Conservation (phyloP, 2,329 filamentous ascomycete genomes). For the Apiospora pterosperma region DNA sequence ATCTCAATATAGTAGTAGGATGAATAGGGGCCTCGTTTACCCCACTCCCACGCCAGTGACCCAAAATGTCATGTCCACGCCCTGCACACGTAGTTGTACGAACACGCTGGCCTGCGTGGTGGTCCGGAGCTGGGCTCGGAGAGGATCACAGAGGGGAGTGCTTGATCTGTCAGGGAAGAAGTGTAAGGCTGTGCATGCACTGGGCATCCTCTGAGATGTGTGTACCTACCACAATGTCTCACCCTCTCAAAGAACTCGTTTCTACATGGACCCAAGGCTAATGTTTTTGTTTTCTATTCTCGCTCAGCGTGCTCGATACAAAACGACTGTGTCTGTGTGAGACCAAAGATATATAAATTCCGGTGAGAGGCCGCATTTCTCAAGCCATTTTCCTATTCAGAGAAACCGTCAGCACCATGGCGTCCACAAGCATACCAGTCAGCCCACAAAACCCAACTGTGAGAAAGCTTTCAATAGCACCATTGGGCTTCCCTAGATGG, state of each 20-base stretch:
- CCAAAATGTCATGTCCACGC: too few relatives aligned
- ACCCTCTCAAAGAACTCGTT: not conserved
- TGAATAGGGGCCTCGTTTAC: too few relatives aligned
- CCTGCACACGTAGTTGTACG: too few relatives aligned
- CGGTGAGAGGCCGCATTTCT: not conserved
- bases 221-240: not conserved
- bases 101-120: too few relatives aligned
- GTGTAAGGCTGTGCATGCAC: not conserved
- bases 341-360: not conserved
- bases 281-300: not conserved
- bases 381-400: not conserved
- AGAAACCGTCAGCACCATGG: not conserved
- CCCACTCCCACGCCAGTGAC: too few relatives aligned
- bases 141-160: too few relatives aligned
- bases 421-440: not conserved
- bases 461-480: not conserved
- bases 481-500: not conserved
- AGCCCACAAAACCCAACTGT: not conserved
- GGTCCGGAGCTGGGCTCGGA: too few relatives aligned
- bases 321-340: not conserved
- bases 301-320: not conserved
- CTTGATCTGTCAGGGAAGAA: not conserved
- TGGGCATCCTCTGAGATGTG: too few relatives aligned
- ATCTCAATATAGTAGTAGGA: too few relatives aligned
- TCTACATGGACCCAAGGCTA: too few relatives aligned